Evolutionary conservation across 2,329 filamentous ascomycete species (phyloP), one percentile per base, ranked within the genome.

Genomic region (Anisogramma anomala): DNA sequence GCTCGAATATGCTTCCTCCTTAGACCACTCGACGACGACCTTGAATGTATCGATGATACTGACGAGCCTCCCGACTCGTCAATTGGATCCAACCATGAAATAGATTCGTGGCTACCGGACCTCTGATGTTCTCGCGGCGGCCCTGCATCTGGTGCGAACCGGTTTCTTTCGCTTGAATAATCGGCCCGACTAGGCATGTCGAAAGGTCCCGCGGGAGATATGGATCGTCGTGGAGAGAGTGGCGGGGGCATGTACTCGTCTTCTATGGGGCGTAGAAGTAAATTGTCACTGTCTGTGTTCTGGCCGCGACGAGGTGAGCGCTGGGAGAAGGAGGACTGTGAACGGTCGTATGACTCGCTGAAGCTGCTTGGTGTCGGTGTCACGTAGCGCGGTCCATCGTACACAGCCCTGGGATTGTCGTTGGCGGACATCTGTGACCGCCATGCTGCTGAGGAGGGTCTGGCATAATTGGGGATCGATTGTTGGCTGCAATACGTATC

Each of bases 41-140:
- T 71, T 0, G 88, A 94, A 57, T 87, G 84, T 2, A 86, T 71
- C 0, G 88, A 94, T 2, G 84, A 85, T 3, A 74, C 71, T 3
- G 78, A 79, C 1, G 88, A 94, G 14, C 76, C 82, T 26, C 81
- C 84, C 17, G 87, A 94, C 52, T 94, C 88, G 56, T 94, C 84
- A 42, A 93, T 91, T 1, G 86, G 89, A 55, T 94, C 85, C n/a
- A 94, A 63, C 88, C 88, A 94, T 1, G 87, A 94, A 39, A 83
- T 86, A 4, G 84, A 85, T 56, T 87, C 84, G 47, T 82, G 79
- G 54, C 84, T 89, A 9, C 74, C 70, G 18, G 75, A 78, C 46
- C 76, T 63, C 17, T 59, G 59, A 50, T 77, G 74, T 8, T 65
- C 57, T 25, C 49, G 28, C 49, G 10, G 46, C 25, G 3, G 49